Evolutionary conservation across 106 monocot genomes (phyloP).

Genomic region (Agapanthus africanus): DNA sequence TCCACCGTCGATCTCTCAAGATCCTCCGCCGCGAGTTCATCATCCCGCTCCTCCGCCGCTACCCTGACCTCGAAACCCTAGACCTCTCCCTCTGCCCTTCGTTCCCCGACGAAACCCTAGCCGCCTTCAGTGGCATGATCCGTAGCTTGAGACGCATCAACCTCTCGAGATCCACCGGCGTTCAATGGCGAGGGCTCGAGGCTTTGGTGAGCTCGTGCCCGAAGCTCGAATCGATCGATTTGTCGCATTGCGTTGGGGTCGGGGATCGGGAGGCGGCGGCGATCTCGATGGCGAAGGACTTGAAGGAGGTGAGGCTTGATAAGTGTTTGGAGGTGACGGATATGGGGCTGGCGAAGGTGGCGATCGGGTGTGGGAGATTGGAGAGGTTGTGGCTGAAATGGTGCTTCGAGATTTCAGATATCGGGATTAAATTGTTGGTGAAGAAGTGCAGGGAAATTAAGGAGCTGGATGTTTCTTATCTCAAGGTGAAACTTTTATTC

Average conservation of each 20-base stretch:
- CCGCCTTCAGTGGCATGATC: background rate
- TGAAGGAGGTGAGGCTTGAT: constrained; percentile 52
- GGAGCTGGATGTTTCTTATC: constrained; percentile 62
- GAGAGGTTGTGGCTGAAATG: constrained; percentile 66
- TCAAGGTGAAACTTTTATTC: constrained; percentile 30
- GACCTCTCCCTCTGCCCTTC: constrained; percentile 57
- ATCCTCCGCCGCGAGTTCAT: constrained; percentile 40
- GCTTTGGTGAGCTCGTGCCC: constrained; percentile 46
- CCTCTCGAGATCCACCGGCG: constrained; percentile 42
- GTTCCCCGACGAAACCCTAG: constrained; percentile 33
- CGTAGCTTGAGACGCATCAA: constrained; percentile 25
- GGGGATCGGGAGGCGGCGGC: constrained; percentile 79
- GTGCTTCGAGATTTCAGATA: constrained; percentile 75
- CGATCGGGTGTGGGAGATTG: constrained; percentile 47
- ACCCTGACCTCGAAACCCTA: constrained; percentile 28
- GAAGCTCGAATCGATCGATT: constrained; percentile 57
- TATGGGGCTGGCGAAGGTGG: constrained; percentile 69
- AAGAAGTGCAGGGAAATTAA: constrained; percentile 71
- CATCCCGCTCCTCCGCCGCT: constrained; percentile 32
- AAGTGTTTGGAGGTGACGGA: constrained; percentile 79
- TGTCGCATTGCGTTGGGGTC: constrained; percentile 53
- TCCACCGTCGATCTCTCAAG: constrained; percentile 36
- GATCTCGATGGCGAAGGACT: constrained; percentile 17
- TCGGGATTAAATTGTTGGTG: constrained; percentile 65
- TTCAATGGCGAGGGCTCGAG: constrained; percentile 70